Evolutionary conservation across 441 rosid genomes (phyloP).

Genomic region (Brassica balearica): DNA sequence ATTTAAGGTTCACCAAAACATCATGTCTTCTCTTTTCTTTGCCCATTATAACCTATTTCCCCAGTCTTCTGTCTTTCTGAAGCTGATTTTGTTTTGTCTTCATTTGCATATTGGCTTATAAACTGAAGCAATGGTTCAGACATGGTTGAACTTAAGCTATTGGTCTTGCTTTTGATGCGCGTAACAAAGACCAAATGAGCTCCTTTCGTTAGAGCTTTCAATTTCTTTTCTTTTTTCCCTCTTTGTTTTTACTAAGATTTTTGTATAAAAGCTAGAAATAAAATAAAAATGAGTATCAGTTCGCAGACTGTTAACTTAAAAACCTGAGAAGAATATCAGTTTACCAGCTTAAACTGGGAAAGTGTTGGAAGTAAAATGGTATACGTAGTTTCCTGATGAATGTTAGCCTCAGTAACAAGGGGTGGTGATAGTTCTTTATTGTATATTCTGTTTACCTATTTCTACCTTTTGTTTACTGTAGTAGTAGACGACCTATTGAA

Average conservation of each 20-base stretch:
- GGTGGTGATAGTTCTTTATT: not conserved
- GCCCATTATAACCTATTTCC: not conserved
- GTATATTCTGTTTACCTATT: not conserved
- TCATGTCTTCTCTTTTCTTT: not conserved
- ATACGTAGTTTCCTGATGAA: not conserved
- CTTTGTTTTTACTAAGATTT: not conserved
- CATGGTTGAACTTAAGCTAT: not conserved
- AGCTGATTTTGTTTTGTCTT: not conserved
- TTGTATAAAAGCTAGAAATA: not conserved
- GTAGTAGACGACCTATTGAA: no score
- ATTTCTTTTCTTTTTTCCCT: not conserved
- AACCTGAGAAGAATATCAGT: not conserved
- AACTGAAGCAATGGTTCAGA: not conserved
- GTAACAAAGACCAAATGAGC: not conserved
- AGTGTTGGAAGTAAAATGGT: not conserved
- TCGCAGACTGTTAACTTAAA: slow-evolving; percentile 1
- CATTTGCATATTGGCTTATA: not conserved
- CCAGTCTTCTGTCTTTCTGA: not conserved
- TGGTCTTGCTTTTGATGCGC: not conserved
- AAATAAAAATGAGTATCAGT: not conserved
- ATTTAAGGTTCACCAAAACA: not conserved
- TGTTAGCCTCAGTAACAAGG: not conserved
- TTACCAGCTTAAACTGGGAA: not conserved
- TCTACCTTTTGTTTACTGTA: not conserved
- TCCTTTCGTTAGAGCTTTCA: not conserved